phyloP scores from a whole-genome alignment of 2,329 filamentous ascomycete genomes.

The Bipolaris cookei region DNA sequence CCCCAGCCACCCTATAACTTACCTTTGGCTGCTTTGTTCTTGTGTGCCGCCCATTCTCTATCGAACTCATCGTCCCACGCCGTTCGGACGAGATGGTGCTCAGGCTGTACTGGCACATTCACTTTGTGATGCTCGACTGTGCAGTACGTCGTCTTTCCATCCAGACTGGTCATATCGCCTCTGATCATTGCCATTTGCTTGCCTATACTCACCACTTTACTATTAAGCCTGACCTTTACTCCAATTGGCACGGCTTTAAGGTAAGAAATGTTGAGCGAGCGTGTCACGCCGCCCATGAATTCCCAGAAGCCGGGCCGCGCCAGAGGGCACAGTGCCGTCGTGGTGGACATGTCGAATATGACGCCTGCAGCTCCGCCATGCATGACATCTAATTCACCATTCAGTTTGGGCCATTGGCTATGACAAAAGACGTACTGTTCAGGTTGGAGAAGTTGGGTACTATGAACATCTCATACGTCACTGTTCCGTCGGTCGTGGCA shows the following conservation, averaged over 20 bases:
- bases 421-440: slow-evolving; percentile 37
- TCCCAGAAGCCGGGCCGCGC: slow-evolving; percentile 59
- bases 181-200: slow-evolving; percentile 60
- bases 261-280: slow-evolving; percentile 60
- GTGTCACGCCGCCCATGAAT: slow-evolving; percentile 60
- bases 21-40: slow-evolving; percentile 17
- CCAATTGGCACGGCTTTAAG: slow-evolving; percentile 57
- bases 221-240: slow-evolving; percentile 53
- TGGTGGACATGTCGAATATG: slow-evolving; percentile 55
- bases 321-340: slow-evolving; percentile 57
- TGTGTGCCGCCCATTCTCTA: slow-evolving; percentile 30
- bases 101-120: slow-evolving; percentile 49
- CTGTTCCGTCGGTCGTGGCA: slow-evolving; percentile 45
- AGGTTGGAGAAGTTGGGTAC: slow-evolving; percentile 48
- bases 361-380: slow-evolving; percentile 50
- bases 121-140: slow-evolving; percentile 63
- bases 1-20: slow-evolving; percentile 22
- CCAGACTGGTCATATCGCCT: slow-evolving; percentile 57
- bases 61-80: slow-evolving; percentile 56
- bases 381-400: slow-evolving; percentile 44
- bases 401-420: slow-evolving; percentile 5
- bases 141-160: slow-evolving; percentile 57
- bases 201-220: slow-evolving; percentile 55
- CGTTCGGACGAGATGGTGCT: slow-evolving; percentile 50
- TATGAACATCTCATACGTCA: slow-evolving; percentile 45